Conservation (phyloP, 202 grass and related monocot genomes). For the Zizania palustris region DNA sequence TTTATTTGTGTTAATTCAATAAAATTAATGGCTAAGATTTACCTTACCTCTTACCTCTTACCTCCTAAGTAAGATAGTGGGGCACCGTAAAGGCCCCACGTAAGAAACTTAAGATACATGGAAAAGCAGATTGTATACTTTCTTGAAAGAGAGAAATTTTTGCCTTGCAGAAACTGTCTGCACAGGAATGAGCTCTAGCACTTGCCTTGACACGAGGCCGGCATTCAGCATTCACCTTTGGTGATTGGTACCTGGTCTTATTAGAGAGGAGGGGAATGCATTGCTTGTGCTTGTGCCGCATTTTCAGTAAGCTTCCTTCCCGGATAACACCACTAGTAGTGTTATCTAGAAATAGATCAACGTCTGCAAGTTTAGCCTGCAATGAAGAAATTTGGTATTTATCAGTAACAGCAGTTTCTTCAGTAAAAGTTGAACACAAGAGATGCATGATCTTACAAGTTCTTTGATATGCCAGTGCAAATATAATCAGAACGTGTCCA, state of each 20-base stretch:
- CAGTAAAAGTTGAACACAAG: background rate
- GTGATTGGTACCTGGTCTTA: constrained; percentile 75
- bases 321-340: constrained; percentile 50
- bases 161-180: background rate
- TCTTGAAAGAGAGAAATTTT: background rate
- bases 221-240: constrained; percentile 63
- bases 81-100: no score
- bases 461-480: background rate
- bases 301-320: constrained; percentile 60
- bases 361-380: constrained; percentile 63
- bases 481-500: background rate
- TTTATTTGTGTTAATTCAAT: no score
- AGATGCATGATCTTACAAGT: background rate
- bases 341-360: constrained; percentile 60
- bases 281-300: constrained; percentile 83
- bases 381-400: background rate
- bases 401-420: constrained; percentile 14
- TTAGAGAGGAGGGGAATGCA: constrained; percentile 68
- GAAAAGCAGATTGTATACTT: background rate
- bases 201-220: constrained; percentile 95
- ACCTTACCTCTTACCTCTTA: no score
- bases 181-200: constrained; percentile 31
- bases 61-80: no score
- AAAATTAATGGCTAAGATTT: no score
- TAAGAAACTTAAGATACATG: background rate